These are phyloP conservation scores for Termitomyces sp. DNA, from an alignment of 768 basidiomycete genomes.

Conservation along the genomic window DNA sequence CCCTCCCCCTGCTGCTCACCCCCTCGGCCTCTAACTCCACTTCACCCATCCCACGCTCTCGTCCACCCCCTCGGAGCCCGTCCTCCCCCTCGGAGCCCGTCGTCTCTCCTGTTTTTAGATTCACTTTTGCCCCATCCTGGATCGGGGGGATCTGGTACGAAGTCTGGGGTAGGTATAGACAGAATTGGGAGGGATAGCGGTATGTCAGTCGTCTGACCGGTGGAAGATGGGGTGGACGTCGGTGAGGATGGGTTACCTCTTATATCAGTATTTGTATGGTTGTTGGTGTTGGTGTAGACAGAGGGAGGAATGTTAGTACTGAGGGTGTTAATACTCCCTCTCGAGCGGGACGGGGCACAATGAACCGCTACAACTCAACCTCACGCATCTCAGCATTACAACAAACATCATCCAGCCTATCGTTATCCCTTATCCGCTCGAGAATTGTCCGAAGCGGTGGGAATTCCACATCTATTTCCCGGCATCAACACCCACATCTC, in stretches of 20 bases:
- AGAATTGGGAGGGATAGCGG: too few species aligned
- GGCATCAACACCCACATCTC: not conserved
- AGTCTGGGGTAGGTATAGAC: too few species aligned
- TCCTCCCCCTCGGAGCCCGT: constrained; percentile 10
- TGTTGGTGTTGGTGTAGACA: too few species aligned
- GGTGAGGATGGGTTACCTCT: too few species aligned
- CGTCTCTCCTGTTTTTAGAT: too few species aligned
- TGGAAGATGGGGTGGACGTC: too few species aligned
- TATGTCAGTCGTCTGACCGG: too few species aligned
- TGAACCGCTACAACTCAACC: constrained; percentile 73
- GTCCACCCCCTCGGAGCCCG: constrained; percentile 38
- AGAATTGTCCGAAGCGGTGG: constrained; percentile 19
- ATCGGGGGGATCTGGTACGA: not conserved
- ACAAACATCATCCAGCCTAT: constrained; percentile 56
- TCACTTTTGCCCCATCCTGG: constrained; percentile 8
- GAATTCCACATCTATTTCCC: not conserved
- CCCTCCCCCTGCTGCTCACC: constrained; percentile 18
- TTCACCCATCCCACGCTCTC: constrained; percentile 30
- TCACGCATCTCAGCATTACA: constrained; percentile 64
- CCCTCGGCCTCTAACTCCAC: too few species aligned
- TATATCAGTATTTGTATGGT: too few species aligned
- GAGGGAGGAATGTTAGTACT: too few species aligned
- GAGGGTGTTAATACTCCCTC: not conserved
- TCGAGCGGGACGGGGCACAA: not conserved
- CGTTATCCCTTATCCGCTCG: constrained; percentile 56